Evolutionary conservation across 106 monocot genomes (phyloP).

Genomic region (Chionographis japonica): DNA sequence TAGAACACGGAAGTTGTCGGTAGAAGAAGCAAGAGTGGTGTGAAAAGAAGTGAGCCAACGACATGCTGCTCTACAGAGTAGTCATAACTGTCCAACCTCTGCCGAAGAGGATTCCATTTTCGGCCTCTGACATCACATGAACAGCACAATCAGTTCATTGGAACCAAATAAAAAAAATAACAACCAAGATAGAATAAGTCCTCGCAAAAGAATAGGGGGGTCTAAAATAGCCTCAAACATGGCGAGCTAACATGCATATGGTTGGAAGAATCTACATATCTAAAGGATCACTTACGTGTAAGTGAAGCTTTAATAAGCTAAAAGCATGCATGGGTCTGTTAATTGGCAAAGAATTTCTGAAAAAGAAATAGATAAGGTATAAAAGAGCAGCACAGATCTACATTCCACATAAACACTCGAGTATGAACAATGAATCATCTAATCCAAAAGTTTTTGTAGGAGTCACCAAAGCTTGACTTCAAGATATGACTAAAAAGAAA

Average conservation of each 20-base stretch:
- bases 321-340: no score
- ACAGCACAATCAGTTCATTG: not conserved
- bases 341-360: no score
- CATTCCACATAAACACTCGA: no score
- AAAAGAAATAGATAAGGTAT: no score
- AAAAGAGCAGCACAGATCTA: no score
- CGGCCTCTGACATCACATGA: conserved; percentile 54
- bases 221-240: not conserved
- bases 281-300: not conserved
- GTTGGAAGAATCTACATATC: not conserved
- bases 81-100: conserved; percentile 82
- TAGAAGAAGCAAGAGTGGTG: conserved; percentile 75
- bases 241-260: not conserved
- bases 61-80: conserved; percentile 94
- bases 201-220: not conserved
- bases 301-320: no score
- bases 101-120: conserved; percentile 94
- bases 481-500: no score
- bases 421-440: no score
- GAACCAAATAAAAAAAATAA: not conserved
- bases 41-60: conserved; percentile 89
- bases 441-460: no score
- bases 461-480: no score
- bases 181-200: not conserved
- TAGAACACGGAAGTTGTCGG: conserved; percentile 95